Evolutionary conservation across 2,329 filamentous ascomycete species (phyloP).

Genomic region (Stromatinia cepivora): DNA sequence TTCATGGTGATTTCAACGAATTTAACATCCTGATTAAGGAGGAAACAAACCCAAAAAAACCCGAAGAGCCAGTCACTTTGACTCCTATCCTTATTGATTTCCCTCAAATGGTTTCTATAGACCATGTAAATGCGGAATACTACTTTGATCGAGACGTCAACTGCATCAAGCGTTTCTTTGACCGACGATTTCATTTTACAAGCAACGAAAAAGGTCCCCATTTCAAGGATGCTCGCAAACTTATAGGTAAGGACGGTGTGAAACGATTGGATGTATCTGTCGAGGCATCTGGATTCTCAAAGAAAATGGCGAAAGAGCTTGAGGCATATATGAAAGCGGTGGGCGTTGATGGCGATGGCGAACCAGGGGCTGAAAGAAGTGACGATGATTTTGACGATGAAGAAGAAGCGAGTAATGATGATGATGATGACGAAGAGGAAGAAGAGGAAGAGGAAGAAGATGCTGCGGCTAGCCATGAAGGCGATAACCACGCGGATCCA

Average conservation of each 20-base stretch:
- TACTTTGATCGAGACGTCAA: conserved; percentile 97
- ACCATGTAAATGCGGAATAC: conserved; percentile 90
- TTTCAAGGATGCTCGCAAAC: conserved; percentile 80
- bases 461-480: not conserved
- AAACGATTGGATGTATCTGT: conserved; percentile 82
- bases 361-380: conserved; percentile 36
- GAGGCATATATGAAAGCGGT: conserved; percentile 83
- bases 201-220: conserved; percentile 80
- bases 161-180: conserved; percentile 94
- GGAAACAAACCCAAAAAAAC: conserved; percentile 46
- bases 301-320: conserved; percentile 93
- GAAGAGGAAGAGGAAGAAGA: conserved; percentile 40
- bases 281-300: conserved; percentile 91
- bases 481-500: not conserved
- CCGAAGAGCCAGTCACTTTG: conserved; percentile 53
- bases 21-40: conserved; percentile 98
- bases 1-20: conserved; percentile 98
- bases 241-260: conserved; percentile 62
- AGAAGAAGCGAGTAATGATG: conserved; percentile 41
- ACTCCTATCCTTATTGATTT: conserved; percentile 93
- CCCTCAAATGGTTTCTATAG: conserved; percentile 95
- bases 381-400: conserved; percentile 45
- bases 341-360: conserved; percentile 52
- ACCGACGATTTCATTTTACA: conserved; percentile 83
- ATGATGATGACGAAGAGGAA: conserved; percentile 39